A percentile compares a stretch with the other conserved stretches of the same genome.
These are phyloP conservation scores for Pistacia integerrima DNA, from an alignment of 345 rosid species.

Conservation along the genomic window DNA sequence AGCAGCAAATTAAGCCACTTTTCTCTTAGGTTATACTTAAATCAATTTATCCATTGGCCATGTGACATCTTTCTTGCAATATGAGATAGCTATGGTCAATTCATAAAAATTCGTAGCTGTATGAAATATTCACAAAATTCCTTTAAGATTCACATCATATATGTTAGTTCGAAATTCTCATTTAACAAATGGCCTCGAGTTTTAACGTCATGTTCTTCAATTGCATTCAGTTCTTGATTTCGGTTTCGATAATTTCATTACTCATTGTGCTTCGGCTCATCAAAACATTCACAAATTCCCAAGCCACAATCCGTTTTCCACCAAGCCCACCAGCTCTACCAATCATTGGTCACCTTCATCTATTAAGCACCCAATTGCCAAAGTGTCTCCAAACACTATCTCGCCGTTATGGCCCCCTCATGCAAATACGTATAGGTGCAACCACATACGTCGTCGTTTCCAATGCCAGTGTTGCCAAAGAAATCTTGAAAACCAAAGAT, in stretches of 20 bases:
- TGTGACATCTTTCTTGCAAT: neutral
- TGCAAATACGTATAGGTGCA: slow-evolving; percentile 50
- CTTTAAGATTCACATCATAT: no score
- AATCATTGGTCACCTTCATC: slow-evolving; percentile 49
- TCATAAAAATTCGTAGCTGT: no score
- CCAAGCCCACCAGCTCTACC: slow-evolving; percentile 54
- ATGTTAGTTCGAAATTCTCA: neutral
- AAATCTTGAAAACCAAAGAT: slow-evolving; percentile 55
- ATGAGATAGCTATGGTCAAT: neutral
- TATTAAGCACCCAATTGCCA: slow-evolving; percentile 47
- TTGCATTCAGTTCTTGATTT: slow-evolving; percentile 14
- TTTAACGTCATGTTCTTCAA: neutral
- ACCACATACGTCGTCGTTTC: slow-evolving; percentile 47
- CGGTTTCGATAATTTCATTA: slow-evolving; percentile 6
- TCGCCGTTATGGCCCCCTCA: slow-evolving; percentile 57
- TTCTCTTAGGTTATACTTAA: no score
- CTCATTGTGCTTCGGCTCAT: slow-evolving; percentile 14
- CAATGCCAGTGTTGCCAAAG: slow-evolving; percentile 41
- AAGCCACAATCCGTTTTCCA: slow-evolving; percentile 19
- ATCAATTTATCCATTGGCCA: no score
- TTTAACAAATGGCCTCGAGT: neutral
- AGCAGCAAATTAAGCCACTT: no score
- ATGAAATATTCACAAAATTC: no score
- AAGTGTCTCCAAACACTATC: slow-evolving; percentile 53
- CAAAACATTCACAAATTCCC: neutral